Base-by-base conservation (phyloP, 768 basidiomycete genomes). In the Leccinum olivaceopallidum region DNA sequence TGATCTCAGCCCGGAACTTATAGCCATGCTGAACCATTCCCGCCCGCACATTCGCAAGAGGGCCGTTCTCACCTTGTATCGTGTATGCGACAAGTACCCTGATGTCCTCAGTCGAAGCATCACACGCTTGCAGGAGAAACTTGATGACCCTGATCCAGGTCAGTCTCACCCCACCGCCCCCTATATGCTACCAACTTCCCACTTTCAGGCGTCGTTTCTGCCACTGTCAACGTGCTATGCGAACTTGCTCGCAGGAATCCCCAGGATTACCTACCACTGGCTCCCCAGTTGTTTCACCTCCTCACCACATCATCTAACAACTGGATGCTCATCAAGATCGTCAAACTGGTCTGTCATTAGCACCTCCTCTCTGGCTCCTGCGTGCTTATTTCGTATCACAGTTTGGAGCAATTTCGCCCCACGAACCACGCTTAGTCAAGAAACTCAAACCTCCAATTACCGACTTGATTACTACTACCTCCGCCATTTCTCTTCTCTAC, bases 281-380 rank as follows among this genome's bases (percentile, higher is more conserved):
- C 96, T 2, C 97, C 97, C 10, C 91, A 92, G 66, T 74, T 98
- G 57, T 99, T 98, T 74, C 93, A 92, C 68, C 82, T 98, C 12
- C 78, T 99, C 60, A 97, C 94, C 0, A 94, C 89, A 2, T 94
- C 94, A 12, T 90, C 92, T 9, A 98, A 99, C 74, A 99, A 99
- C 68, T 99, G 97, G 97, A 96, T 98, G 93, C 83, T 99, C 60
- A 99, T 99, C 75, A 99, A 99, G 77, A 89, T 98, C 57, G 88
- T 98, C 72, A 99, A 99, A 76, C 75, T 98, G 73, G 96, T 95
- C 74, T 68, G 82, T 69, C 59, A 18, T 30, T n/a, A 48, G 22
- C 30, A 24, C 14, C 53, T 60, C 30, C 39, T 4, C 20, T 49
- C 37, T n/a, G 4, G 8, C 5, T 18, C 20, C 12, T 10, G 37